A percentile compares a stretch with the other conserved stretches of the same genome.
Conservation (phyloP, 2,329 filamentous ascomycete species). For the Simplicillium aogashimaense region DNA sequence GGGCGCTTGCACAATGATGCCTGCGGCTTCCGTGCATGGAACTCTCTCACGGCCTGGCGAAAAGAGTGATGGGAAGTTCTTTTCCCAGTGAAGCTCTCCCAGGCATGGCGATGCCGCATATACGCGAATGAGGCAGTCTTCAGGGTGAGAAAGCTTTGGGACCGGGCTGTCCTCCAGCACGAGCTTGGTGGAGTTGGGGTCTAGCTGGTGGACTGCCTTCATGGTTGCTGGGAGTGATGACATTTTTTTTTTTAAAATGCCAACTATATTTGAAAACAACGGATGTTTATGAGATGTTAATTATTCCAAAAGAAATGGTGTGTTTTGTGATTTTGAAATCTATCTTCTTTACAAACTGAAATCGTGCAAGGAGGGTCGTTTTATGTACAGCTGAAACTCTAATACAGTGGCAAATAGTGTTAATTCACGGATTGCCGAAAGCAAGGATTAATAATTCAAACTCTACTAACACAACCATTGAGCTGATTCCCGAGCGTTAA, state of each 20-base stretch:
- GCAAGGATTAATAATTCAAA: too few relatives aligned
- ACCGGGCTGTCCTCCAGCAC: slow-evolving; percentile 11
- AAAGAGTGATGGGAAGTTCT: slow-evolving; percentile 11
- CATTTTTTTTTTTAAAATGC: not conserved
- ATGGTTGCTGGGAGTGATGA: slow-evolving; percentile 11
- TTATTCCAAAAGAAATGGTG: too few relatives aligned
- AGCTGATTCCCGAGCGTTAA: too few relatives aligned
- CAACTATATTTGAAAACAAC: too few relatives aligned
- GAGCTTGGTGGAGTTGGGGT: slow-evolving; percentile 11
- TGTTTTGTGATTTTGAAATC: too few relatives aligned
- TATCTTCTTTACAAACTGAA: too few relatives aligned
- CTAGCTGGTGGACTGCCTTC: slow-evolving; percentile 13
- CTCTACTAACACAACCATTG: not conserved
- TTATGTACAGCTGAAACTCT: too few relatives aligned
- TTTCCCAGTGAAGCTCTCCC: slow-evolving; percentile 21
- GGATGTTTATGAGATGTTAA: too few relatives aligned
- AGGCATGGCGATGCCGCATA: slow-evolving; percentile 21
- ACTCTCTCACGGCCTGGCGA: slow-evolving; percentile 15
- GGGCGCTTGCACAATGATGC: slow-evolving; percentile 22
- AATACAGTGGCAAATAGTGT: too few relatives aligned
- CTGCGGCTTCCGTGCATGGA: slow-evolving; percentile 26
- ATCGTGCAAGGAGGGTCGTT: too few relatives aligned
- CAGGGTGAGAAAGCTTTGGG: slow-evolving; percentile 10
- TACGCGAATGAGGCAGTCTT: slow-evolving; percentile 20
- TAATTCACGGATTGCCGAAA: too few relatives aligned